These are phyloP conservation scores for Leptographium galeiforme DNA, from an alignment of 2,329 filamentous ascomycete species.

Conservation along the genomic window DNA sequence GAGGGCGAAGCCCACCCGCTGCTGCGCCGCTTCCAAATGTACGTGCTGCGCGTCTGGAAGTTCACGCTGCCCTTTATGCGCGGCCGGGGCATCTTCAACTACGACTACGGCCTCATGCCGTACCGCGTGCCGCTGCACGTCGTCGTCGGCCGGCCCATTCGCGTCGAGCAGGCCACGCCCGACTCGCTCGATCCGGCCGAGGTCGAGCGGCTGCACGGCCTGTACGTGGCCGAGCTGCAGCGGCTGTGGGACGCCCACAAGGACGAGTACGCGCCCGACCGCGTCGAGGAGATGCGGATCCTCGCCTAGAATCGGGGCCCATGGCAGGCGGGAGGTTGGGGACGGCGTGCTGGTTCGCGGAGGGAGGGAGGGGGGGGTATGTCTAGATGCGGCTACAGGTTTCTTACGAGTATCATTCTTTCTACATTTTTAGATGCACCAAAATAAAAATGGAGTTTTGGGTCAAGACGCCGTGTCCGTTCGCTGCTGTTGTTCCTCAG, in stretches of 20 bases:
- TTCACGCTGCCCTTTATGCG: conserved; percentile 89
- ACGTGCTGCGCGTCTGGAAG: conserved; percentile 73
- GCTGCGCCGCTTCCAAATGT: conserved; percentile 69
- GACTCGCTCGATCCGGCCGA: conserved; percentile 57
- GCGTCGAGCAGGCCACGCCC: conserved; percentile 39
- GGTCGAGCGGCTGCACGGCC: conserved; percentile 64
- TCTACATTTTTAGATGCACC: too few relatives aligned
- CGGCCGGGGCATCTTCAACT: conserved; percentile 88
- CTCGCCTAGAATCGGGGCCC: conserved; percentile 18
- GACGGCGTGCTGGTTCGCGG: too few relatives aligned
- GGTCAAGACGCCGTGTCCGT: too few relatives aligned
- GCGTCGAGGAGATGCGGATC: conserved; percentile 54
- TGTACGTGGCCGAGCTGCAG: conserved; percentile 65
- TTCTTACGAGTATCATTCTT: too few relatives aligned
- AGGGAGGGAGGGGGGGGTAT: too few relatives aligned
- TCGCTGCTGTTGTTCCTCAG: too few relatives aligned
- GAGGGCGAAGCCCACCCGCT: conserved; percentile 62
- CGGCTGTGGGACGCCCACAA: conserved; percentile 67
- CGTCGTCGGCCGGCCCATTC: conserved; percentile 74
- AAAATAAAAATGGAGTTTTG: too few relatives aligned
- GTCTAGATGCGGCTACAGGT: too few relatives aligned
- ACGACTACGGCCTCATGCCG: conserved; percentile 92
- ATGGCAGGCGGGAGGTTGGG: too few relatives aligned
- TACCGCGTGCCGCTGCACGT: conserved; percentile 80
- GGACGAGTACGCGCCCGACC: conserved; percentile 53